Percentiles rank a stretch among this genome's conserved stretches.
Evolutionary conservation across 1,284 basidiomycete species (phyloP).

Genomic region (Psilocybe mexicana): DNA sequence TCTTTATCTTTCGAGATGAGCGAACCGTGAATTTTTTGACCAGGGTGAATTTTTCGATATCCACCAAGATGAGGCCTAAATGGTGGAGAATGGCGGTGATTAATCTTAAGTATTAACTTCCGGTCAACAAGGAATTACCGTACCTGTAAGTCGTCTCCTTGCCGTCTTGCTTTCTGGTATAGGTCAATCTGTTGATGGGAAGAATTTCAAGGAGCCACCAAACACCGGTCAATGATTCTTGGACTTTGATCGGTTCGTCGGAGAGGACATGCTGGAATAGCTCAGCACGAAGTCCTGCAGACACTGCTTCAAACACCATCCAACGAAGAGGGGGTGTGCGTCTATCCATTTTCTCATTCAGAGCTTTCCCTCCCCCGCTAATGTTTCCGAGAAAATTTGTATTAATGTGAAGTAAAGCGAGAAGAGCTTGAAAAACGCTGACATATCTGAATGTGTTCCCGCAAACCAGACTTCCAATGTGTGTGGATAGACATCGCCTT

Average conservation of each 20-base stretch:
- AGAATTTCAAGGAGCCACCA: constrained; percentile 20
- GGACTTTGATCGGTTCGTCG: constrained; percentile 7
- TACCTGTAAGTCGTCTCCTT: constrained; percentile 5
- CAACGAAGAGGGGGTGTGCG: constrained; percentile 21
- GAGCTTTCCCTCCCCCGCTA: too few relatives aligned
- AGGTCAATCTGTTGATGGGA: constrained; percentile 19
- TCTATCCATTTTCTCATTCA: too few relatives aligned
- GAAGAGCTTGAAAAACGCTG: background rate
- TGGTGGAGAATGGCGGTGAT: background rate
- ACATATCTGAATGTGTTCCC: constrained; percentile 22
- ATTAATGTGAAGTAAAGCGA: too few relatives aligned
- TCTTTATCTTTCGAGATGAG: background rate
- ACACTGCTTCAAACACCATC: constrained; percentile 23
- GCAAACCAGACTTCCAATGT: constrained; percentile 20
- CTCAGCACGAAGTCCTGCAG: constrained; percentile 18
- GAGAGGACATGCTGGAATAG: constrained; percentile 10
- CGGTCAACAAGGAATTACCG: too few relatives aligned
- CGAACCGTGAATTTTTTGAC: constrained; percentile 24
- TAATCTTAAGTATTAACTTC: background rate
- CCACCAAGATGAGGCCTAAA: constrained; percentile 15
- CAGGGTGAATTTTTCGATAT: constrained; percentile 16
- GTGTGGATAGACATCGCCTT: background rate
- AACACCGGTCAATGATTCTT: constrained; percentile 19
- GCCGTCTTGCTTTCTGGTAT: background rate
- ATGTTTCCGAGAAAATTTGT: too few relatives aligned